Conservation (phyloP, 169 alveolate species). For the Toxoplasma gondii region DNA sequence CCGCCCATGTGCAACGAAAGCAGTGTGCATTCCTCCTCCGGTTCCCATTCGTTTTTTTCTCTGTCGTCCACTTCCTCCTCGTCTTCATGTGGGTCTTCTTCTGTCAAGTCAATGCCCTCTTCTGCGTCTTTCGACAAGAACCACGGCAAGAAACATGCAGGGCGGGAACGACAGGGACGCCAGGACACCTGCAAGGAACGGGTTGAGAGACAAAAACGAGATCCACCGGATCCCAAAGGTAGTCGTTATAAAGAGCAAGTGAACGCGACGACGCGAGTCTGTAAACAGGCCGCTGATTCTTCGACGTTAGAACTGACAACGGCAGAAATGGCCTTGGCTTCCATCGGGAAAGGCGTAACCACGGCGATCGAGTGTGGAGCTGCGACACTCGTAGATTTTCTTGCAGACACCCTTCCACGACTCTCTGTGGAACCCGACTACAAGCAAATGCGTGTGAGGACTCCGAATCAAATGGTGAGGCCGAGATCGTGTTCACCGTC, state of each 20-base stretch:
- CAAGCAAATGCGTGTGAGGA: background rate
- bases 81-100: too few species aligned
- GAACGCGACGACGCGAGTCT: too few species aligned
- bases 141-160: background rate
- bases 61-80: too few species aligned
- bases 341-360: conserved; percentile 14
- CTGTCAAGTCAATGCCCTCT: background rate
- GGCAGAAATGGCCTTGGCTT: background rate
- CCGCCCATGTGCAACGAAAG: too few species aligned
- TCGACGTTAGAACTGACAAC: background rate
- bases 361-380: conserved; percentile 17
- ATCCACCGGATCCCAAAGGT: too few species aligned
- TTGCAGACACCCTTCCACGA: background rate
- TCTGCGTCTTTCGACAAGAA: background rate
- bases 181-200: too few species aligned
- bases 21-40: too few species aligned
- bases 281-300: background rate
- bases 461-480: background rate
- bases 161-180: background rate
- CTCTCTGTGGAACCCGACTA: background rate
- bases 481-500: background rate
- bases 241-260: too few species aligned
- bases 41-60: too few species aligned
- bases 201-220: too few species aligned
- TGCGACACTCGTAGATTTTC: background rate